Conservation (phyloP, 192 early-diverging fungal genomes). For the Helicostylum pulchrum region DNA sequence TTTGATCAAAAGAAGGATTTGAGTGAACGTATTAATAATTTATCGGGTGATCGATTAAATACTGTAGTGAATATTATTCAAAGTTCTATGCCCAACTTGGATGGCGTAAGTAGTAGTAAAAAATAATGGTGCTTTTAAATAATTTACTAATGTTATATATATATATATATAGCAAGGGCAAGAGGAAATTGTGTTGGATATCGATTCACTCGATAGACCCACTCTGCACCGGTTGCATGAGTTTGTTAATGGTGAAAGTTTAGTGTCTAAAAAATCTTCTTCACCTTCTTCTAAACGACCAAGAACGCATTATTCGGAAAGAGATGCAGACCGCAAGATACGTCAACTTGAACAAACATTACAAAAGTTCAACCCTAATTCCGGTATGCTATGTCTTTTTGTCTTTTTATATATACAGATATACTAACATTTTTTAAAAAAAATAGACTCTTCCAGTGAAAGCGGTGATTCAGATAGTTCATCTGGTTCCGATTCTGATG, state of each 20-base stretch:
- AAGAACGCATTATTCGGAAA: conserved; percentile 40
- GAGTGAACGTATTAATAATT: conserved; percentile 59
- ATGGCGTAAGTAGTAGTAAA: conserved; percentile 43
- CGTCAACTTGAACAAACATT: conserved; percentile 41
- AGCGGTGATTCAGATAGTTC: conserved; percentile 50
- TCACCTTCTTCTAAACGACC: conserved; percentile 43
- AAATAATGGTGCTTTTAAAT: neutral
- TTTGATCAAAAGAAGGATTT: conserved; percentile 90
- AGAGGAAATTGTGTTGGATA: conserved; percentile 95
- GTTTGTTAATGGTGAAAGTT: conserved; percentile 65
- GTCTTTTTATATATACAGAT: neutral
- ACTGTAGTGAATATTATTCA: conserved; percentile 76
- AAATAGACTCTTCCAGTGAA: conserved; percentile 46
- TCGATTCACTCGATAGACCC: conserved; percentile 80
- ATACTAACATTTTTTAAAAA: conserved; percentile 29
- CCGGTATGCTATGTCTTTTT: neutral
- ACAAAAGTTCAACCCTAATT: conserved; percentile 38
- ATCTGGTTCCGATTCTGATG: conserved; percentile 76
- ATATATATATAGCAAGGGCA: conserved; percentile 47
- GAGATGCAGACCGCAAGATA: conserved; percentile 47
- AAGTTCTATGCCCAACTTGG: conserved; percentile 55
- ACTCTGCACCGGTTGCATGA: conserved; percentile 85
- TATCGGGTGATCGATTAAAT: conserved; percentile 61
- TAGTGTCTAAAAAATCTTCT: conserved; percentile 33
- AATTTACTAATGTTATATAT: too few relatives aligned